Evolutionary conservation across 2,329 filamentous ascomycete genomes (phyloP), one percentile per base, ranked within the genome.

Genomic region (Neofusicoccum parvum): DNA sequence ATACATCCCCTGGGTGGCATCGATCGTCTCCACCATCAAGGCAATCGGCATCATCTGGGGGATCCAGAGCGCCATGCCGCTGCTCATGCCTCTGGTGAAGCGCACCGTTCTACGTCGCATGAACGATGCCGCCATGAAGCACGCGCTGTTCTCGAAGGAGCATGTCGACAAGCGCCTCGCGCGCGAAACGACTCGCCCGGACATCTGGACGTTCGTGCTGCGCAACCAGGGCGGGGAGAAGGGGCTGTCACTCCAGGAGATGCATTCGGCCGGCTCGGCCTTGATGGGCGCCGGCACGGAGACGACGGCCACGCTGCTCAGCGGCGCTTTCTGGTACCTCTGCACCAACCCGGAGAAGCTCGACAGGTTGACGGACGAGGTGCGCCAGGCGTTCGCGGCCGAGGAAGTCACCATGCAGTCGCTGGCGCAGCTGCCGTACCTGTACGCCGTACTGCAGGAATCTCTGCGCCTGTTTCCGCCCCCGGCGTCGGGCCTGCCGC

Each of bases 221-320:
- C 67, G 69, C 2, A 70, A 76, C 62, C 72, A 72, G 1, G 49
- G 10, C 10, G 37, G 70, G 3, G 72, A 70, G 5, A 72, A 54
- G 49, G 23, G 12, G 9, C 37, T 64, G 43, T 70, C 69, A 0
- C 58, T 69, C 27, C 66, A 51, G 1, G 78, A 83, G 56, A 79
- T 83, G 71, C 72, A 80, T 15, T 65, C 73, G 0, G 80, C 79
- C 53, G 70, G 75, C 0, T 66, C 68, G 2, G 20, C 78, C 0
- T 72, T 82, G 43, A 80, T 82, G 68, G 63, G 78, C 5, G 81
- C 79, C 1, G 81, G 80, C 1, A 79, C 76, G n/a, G 81, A 83
- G 66, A 82, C 81, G 0, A 79, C 79, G 0, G 80, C 81, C 0
- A 80, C 76, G 0, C 56, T 78, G 6, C 69, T 82, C 0, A 74